phyloP scores from a whole-genome alignment of 192 early-diverging fungal genomes.

The Podila epicladia region DNA sequence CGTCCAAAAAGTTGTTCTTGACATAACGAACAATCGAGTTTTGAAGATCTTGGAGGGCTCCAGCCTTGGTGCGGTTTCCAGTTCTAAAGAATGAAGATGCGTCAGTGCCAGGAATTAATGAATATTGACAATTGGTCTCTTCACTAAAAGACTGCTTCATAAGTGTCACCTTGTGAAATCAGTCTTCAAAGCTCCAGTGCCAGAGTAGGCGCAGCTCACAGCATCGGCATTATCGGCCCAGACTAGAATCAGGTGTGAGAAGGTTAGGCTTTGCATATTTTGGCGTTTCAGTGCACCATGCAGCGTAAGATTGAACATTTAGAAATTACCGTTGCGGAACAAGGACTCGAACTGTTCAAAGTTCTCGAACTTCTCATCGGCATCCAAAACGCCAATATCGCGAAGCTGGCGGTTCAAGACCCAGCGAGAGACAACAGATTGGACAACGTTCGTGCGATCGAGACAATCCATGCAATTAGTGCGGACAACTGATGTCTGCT shows the following conservation, averaged over 20 bases:
- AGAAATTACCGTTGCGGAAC: slow-evolving; percentile 79
- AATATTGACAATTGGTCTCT: neutral
- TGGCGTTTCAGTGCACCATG: neutral
- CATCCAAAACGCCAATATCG: slow-evolving; percentile 69
- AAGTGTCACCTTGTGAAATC: slow-evolving; percentile 86
- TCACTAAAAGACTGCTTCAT: neutral
- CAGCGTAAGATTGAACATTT: neutral
- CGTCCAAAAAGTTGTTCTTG: slow-evolving; percentile 96
- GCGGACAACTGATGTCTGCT: slow-evolving; percentile 86
- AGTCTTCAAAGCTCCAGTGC: slow-evolving; percentile 97
- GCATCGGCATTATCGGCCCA: slow-evolving; percentile 99
- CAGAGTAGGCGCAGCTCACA: slow-evolving; percentile 90
- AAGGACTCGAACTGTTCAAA: slow-evolving; percentile 71
- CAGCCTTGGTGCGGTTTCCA: slow-evolving; percentile 85
- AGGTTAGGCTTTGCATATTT: neutral
- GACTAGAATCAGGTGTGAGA: slow-evolving; percentile 57
- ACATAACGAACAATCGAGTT: slow-evolving; percentile 90
- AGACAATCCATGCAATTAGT: slow-evolving; percentile 99
- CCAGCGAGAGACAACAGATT: slow-evolving; percentile 85
- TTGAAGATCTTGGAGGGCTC: slow-evolving; percentile 82
- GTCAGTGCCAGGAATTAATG: neutral
- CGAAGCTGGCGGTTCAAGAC: slow-evolving; percentile 80
- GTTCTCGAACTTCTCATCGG: slow-evolving; percentile 70
- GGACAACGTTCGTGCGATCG: slow-evolving; percentile 99
- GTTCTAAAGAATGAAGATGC: slow-evolving; percentile 61